A percentile compares a stretch with the other conserved stretches of the same genome.
These are phyloP conservation scores for Tetrahymena thermophila DNA, from an alignment of 73 alveolate species.

Conservation along the genomic window DNA sequence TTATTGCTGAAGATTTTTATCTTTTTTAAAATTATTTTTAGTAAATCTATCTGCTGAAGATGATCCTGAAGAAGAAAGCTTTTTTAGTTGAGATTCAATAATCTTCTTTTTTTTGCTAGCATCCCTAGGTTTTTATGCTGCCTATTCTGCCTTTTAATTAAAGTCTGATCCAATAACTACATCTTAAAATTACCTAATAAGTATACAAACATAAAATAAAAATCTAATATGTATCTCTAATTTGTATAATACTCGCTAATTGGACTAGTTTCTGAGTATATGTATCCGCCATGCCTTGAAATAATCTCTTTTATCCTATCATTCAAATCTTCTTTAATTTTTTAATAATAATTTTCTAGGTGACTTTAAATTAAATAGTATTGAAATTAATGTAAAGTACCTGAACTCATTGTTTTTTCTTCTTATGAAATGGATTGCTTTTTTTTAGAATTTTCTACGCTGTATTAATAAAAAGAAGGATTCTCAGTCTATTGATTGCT, in stretches of 20 bases:
- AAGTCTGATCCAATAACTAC: background rate
- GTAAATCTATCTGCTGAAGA: background rate
- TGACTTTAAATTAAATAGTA: background rate
- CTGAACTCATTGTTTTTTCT: background rate
- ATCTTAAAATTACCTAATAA: background rate
- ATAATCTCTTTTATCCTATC: background rate
- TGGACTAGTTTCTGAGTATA: background rate
- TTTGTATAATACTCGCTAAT: background rate
- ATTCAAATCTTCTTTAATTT: background rate
- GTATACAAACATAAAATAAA: background rate
- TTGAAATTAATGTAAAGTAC: background rate
- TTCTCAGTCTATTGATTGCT: background rate
- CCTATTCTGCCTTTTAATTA: background rate
- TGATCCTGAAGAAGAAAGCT: background rate
- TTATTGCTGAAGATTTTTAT: background rate
- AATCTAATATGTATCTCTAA: background rate
- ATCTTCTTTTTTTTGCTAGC: background rate
- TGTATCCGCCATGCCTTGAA: background rate
- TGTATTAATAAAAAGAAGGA: background rate
- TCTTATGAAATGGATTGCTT: background rate
- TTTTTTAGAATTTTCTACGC: background rate
- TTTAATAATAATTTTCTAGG: background rate
- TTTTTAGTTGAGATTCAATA: background rate
- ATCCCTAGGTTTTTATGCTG: background rate
- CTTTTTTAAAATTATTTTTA: background rate